Conservation (phyloP, 108 stramenopile genomes). For the Fistulifera solaris region DNA sequence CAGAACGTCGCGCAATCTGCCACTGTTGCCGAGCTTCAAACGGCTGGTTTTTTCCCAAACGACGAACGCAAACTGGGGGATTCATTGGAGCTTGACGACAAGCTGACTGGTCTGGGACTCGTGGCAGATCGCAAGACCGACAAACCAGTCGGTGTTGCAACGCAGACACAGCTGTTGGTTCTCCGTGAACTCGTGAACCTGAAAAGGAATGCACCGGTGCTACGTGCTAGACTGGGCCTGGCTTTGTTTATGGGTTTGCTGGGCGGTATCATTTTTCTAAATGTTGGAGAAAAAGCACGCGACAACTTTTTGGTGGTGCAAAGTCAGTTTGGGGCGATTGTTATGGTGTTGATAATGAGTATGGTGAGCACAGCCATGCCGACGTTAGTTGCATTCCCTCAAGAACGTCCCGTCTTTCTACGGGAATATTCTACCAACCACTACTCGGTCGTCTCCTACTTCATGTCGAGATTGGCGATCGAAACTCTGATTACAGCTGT, state of each 20-base stretch:
- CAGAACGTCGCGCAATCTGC: conserved; percentile 42
- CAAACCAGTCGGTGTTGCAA: conserved; percentile 24
- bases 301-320: conserved; percentile 2
- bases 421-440: conserved; percentile 85
- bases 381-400: conserved; percentile 61
- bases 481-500: conserved; percentile 50
- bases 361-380: conserved; percentile 81
- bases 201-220: conserved; percentile 30
- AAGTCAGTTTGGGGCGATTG: conserved; percentile 46
- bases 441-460: conserved; percentile 64
- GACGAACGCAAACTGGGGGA: conserved; percentile 29
- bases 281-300: conserved; percentile 23
- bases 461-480: conserved; percentile 44
- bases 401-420: conserved; percentile 82
- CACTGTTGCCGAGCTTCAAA: conserved; percentile 26
- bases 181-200: conserved; percentile 39
- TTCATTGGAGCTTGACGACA: conserved; percentile 23
- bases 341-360: conserved; percentile 50
- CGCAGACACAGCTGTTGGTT: conserved; percentile 35
- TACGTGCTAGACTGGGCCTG: conserved; percentile 42
- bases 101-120: conserved; percentile 29
- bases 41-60: conserved; percentile 39
- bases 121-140: conserved; percentile 9
- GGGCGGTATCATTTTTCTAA: conserved; percentile 60
- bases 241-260: conserved; percentile 45